Percentiles rank a stretch among this genome's conserved stretches.
phyloP scores from a whole-genome alignment of 441 rosid genomes.

The Daphne laureola region DNA sequence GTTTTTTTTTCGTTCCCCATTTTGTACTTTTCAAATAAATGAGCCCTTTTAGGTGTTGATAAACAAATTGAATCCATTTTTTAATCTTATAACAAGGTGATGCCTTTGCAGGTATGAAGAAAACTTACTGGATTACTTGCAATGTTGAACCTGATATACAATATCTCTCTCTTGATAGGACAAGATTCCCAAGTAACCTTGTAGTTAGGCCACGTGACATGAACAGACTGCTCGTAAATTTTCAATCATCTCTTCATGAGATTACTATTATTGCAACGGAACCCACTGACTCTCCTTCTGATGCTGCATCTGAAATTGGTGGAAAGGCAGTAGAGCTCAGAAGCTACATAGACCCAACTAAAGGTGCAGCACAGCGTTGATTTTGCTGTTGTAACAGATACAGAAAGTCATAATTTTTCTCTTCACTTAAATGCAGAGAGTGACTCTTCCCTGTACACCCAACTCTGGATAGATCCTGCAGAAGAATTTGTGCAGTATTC shows the following conservation, averaged over 20 bases:
- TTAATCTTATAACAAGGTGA: no score
- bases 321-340: constrained; percentile 91
- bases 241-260: constrained; percentile 96
- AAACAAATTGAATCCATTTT: no score
- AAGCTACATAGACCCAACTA: constrained; percentile 83
- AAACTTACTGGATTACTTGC: constrained; percentile 84
- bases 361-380: constrained; percentile 35
- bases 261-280: constrained; percentile 90
- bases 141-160: constrained; percentile 84
- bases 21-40: no score
- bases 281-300: constrained; percentile 47
- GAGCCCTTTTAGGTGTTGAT: no score
- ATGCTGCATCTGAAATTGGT: constrained; percentile 68
- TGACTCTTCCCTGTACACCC: constrained; percentile 71
- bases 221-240: constrained; percentile 72
- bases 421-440: constrained; percentile 43
- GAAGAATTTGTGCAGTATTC: constrained; percentile 87
- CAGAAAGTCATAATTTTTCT: constrained; percentile 16
- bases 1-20: no score
- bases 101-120: constrained; percentile 54
- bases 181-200: constrained; percentile 60
- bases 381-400: constrained; percentile 1
- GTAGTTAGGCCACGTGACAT: constrained; percentile 78
- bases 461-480: constrained; percentile 86
- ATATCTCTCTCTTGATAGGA: constrained; percentile 76